A percentile compares a stretch with the other conserved stretches of the same genome.
Evolutionary conservation across 257 asterid genomes (phyloP).

Genomic region (Asclepias syriaca): DNA sequence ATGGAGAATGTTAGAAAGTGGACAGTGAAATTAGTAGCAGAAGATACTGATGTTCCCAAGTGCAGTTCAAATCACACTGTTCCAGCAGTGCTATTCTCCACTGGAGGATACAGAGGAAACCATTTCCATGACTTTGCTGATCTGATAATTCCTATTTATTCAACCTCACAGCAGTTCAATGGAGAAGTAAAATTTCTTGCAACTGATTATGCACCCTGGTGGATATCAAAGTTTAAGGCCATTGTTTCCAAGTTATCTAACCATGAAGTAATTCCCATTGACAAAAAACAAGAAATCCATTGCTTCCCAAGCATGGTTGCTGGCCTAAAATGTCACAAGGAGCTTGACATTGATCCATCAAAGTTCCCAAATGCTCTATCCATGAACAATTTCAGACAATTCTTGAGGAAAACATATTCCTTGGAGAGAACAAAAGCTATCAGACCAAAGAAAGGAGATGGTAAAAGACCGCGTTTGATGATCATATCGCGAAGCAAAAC

Average conservation of each 20-base stretch:
- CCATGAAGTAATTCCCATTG: slow-evolving; percentile 41
- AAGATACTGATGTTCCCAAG: slow-evolving; percentile 25
- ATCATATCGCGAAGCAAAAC: slow-evolving; percentile 54
- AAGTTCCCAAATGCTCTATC: slow-evolving; percentile 19
- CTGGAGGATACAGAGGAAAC: slow-evolving; percentile 62
- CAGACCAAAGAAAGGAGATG: slow-evolving; percentile 11
- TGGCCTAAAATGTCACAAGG: slow-evolving; percentile 46
- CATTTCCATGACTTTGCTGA: slow-evolving; percentile 72
- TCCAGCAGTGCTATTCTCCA: slow-evolving; percentile 62
- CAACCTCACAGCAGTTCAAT: slow-evolving; percentile 37
- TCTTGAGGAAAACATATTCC: slow-evolving; percentile 45
- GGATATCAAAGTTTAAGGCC: slow-evolving; percentile 39
- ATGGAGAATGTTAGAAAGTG: slow-evolving; percentile 46
- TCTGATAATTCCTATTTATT: slow-evolving; percentile 46
- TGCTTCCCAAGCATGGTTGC: slow-evolving; percentile 41
- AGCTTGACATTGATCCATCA: slow-evolving; percentile 35
- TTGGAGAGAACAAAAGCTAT: slow-evolving; percentile 31
- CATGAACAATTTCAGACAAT: slow-evolving; percentile 43
- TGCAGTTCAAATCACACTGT: slow-evolving; percentile 34
- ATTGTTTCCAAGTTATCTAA: slow-evolving; percentile 35
- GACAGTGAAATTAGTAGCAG: slow-evolving; percentile 38
- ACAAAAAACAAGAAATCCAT: slow-evolving; percentile 32
- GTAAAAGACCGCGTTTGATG: slow-evolving; percentile 45
- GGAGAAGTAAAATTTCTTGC: slow-evolving; percentile 53
- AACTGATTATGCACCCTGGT: slow-evolving; percentile 51